Conservation (phyloP, 495 filamentous ascomycete species). For the Penicillium malachiteum region DNA sequence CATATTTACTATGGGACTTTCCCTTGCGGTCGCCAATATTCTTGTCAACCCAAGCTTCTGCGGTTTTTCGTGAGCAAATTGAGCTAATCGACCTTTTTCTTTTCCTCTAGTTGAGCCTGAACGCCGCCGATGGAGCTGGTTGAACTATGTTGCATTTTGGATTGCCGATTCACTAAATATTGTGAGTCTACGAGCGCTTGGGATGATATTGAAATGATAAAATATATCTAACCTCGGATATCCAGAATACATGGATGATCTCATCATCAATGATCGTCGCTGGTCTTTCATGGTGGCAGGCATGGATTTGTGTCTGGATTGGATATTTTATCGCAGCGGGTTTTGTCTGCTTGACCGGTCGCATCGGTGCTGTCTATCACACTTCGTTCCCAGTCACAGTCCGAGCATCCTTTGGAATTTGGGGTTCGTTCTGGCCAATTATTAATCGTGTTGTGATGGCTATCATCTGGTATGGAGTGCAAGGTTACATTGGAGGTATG, state of each 20-base stretch:
- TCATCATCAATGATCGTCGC: constrained; percentile 74
- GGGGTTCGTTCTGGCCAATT: constrained; percentile 86
- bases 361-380: constrained; percentile 87
- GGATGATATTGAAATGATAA: not conserved
- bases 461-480: constrained; percentile 75
- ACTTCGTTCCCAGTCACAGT: constrained; percentile 81
- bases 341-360: constrained; percentile 77
- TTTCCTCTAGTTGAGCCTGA: constrained; percentile 67
- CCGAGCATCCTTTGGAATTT: constrained; percentile 79
- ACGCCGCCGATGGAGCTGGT: constrained; percentile 81
- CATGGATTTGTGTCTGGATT: constrained; percentile 85
- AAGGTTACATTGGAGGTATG: constrained; percentile 76
- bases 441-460: constrained; percentile 89
- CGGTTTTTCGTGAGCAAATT: not conserved
- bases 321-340: constrained; percentile 75
- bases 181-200: constrained; percentile 36
- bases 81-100: not conserved
- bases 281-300: constrained; percentile 92
- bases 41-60: too few species aligned
- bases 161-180: constrained; percentile 95
- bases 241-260: constrained; percentile 94
- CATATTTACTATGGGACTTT: too few species aligned
- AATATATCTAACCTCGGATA: constrained; percentile 11
- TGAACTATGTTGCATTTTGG: constrained; percentile 92
- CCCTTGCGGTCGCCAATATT: too few species aligned